Percentiles rank a stretch among this genome's conserved stretches.
Conservation (phyloP, 139 green algal genomes). For the Picocystis salinarum region DNA sequence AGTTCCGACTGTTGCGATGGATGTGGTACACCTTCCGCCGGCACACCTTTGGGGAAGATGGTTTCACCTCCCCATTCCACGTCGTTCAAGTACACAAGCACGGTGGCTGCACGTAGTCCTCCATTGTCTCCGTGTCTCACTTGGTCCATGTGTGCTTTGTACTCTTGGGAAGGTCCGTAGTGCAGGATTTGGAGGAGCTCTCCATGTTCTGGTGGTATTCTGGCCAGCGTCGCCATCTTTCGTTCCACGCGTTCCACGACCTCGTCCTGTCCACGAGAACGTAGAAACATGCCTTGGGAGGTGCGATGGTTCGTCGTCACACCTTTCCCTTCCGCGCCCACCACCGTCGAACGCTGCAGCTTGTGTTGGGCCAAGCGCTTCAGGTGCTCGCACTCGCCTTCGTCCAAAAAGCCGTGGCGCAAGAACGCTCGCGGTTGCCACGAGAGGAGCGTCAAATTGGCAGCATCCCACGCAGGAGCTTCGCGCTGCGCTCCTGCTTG, state of each 20-base stretch:
- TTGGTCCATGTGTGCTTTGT: conserved; percentile 18
- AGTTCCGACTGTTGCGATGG: neutral
- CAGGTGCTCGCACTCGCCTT: conserved; percentile 49
- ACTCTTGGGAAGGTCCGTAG: conserved; percentile 15
- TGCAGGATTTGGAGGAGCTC: neutral
- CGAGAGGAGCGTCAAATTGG: no score
- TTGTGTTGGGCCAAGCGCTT: conserved; percentile 17
- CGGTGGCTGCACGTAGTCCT: conserved; percentile 31
- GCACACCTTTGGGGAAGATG: conserved; percentile 17
- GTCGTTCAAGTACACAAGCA: conserved; percentile 50
- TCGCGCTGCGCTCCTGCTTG: no score
- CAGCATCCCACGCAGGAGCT: no score
- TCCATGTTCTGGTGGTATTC: neutral
- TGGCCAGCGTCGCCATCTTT: conserved; percentile 52
- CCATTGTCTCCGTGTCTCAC: conserved; percentile 1
- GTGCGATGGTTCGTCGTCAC: neutral
- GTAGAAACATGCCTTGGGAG: neutral
- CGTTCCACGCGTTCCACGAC: conserved; percentile 21
- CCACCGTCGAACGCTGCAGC: conserved; percentile 42
- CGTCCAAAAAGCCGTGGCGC: conserved; percentile 57
- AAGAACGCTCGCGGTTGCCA: conserved; percentile 52
- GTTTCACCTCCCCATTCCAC: conserved; percentile 36
- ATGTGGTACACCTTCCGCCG: neutral
- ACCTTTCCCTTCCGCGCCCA: conserved; percentile 19
- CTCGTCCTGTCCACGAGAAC: conserved; percentile 13